These are phyloP conservation scores for Hypoxylon cercidicola DNA, from an alignment of 495 filamentous ascomycete genomes.

Conservation along the genomic window DNA sequence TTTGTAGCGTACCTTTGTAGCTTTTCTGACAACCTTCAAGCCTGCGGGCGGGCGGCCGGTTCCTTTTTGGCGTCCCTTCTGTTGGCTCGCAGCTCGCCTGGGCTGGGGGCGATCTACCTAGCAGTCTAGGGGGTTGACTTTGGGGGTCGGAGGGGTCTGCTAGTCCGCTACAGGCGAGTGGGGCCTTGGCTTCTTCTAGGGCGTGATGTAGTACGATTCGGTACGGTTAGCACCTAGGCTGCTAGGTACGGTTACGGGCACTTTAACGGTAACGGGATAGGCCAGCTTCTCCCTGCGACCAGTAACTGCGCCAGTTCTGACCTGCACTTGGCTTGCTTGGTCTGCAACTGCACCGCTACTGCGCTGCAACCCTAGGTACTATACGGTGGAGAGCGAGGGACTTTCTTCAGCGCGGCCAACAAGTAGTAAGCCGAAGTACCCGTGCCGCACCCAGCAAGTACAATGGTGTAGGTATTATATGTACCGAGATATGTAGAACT, in stretches of 20 bases:
- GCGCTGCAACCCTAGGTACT: conserved; percentile 33
- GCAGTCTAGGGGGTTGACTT: too few species aligned
- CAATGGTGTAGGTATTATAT: conserved; percentile 1
- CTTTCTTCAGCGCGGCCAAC: conserved; percentile 33
- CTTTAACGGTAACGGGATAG: conserved; percentile 13
- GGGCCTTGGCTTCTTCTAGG: conserved; percentile 7
- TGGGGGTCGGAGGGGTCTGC: not conserved
- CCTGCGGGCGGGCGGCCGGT: conserved; percentile 13
- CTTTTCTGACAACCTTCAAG: conserved; percentile 29
- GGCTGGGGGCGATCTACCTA: too few species aligned
- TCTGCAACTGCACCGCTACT: conserved; percentile 23
- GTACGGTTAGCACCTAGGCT: conserved; percentile 2
- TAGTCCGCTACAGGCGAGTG: conserved; percentile 12
- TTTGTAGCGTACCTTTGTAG: too few species aligned
- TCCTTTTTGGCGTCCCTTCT: conserved; percentile 22
- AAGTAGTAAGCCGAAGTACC: conserved; percentile 30
- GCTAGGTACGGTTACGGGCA: conserved; percentile 5
- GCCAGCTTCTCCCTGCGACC: conserved; percentile 26
- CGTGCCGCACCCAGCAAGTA: conserved; percentile 19
- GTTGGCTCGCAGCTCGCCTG: conserved; percentile 7
- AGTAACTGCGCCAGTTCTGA: too few species aligned
- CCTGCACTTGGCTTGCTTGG: too few species aligned
- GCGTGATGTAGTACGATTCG: conserved; percentile 4
- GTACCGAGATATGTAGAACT: conserved; percentile 2
- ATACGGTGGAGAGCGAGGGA: conserved; percentile 22